Conservation (phyloP, 345 rosid species). For the Iberis pinnata region DNA sequence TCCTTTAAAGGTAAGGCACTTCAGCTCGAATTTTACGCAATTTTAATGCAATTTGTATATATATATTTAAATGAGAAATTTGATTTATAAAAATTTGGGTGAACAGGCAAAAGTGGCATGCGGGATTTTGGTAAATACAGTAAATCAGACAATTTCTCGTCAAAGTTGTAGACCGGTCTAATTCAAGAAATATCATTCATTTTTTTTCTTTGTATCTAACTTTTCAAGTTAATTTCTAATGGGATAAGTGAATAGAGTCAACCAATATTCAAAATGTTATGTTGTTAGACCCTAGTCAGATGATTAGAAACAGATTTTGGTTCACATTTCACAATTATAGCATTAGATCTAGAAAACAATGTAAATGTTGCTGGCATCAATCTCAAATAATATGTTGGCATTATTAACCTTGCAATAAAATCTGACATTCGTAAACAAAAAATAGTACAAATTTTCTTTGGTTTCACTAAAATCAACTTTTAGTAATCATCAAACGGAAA, state of each 20-base stretch:
- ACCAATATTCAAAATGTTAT: not conserved
- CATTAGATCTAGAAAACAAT: too few species aligned
- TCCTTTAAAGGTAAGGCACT: constrained; percentile 54
- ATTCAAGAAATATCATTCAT: constrained; percentile 1
- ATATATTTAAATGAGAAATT: not conserved
- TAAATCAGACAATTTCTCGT: constrained; percentile 33
- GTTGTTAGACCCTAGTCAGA: not conserved
- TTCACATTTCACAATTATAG: too few species aligned
- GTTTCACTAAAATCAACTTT: too few species aligned
- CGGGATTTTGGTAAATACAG: constrained; percentile 23
- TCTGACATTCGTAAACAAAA: too few species aligned
- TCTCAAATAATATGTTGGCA: too few species aligned
- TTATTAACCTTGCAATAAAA: too few species aligned
- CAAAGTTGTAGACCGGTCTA: constrained; percentile 30
- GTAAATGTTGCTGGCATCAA: too few species aligned
- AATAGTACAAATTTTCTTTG: too few species aligned
- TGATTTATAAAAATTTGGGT: not conserved
- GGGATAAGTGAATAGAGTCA: not conserved
- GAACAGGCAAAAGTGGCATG: constrained; percentile 33
- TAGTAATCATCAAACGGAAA: too few species aligned
- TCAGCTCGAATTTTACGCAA: constrained; percentile 20
- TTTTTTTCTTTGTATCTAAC: not conserved
- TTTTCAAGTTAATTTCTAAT: not conserved
- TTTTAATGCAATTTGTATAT: not conserved
- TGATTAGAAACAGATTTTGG: too few species aligned